These are phyloP conservation scores for Leptographium galeiforme DNA, from an alignment of 2,329 filamentous ascomycete species.

Conservation along the genomic window DNA sequence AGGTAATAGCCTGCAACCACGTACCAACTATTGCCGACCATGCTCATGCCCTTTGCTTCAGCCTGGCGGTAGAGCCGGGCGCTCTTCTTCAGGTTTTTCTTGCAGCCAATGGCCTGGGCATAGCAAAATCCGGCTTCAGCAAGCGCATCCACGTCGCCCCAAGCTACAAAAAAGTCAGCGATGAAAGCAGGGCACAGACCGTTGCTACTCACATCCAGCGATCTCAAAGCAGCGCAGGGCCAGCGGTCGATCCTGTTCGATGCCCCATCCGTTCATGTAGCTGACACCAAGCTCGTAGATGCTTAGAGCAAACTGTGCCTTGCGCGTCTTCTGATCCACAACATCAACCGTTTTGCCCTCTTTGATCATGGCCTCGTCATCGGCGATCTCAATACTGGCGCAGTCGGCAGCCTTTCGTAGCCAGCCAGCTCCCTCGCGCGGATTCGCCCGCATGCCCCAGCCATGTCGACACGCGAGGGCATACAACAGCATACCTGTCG, in stretches of 20 bases:
- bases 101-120: slow-evolving; percentile 81
- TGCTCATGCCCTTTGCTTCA: slow-evolving; percentile 86
- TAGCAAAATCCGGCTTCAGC: slow-evolving; percentile 95
- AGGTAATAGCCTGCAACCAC: slow-evolving; percentile 20
- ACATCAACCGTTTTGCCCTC: slow-evolving; percentile 50
- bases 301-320: slow-evolving; percentile 86
- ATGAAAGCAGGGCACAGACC: not conserved
- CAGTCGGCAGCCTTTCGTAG: slow-evolving; percentile 79
- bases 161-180: slow-evolving; percentile 35
- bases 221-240: slow-evolving; percentile 93
- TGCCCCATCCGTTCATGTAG: slow-evolving; percentile 97
- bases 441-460: slow-evolving; percentile 94
- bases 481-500: slow-evolving; percentile 92
- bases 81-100: slow-evolving; percentile 91
- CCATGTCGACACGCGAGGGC: slow-evolving; percentile 90
- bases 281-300: slow-evolving; percentile 95
- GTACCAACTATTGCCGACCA: slow-evolving; percentile 97
- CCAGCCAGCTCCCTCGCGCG: slow-evolving; percentile 82
- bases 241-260: slow-evolving; percentile 77
- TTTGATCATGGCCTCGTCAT: slow-evolving; percentile 57
- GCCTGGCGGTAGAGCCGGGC: slow-evolving; percentile 83
- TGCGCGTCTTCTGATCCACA: slow-evolving; percentile 64
- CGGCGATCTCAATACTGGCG: slow-evolving; percentile 68
- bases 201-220: slow-evolving; percentile 54
- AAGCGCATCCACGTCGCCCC: slow-evolving; percentile 90